Conservation (phyloP, 2,329 filamentous ascomycete species). For the Endocalyx cinctus region DNA sequence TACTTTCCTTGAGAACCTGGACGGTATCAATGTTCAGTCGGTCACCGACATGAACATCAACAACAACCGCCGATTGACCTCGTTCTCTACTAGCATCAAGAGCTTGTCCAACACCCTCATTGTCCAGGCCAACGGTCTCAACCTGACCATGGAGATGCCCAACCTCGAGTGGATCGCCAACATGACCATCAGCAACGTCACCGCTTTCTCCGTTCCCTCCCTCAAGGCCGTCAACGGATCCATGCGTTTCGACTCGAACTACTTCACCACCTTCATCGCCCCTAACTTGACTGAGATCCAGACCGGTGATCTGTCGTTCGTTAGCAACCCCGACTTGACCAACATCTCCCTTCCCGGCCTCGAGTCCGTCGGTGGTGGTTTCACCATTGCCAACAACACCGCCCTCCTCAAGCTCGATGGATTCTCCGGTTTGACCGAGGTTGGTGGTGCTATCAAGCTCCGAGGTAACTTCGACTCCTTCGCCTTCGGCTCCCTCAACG, state of each 20-base stretch:
- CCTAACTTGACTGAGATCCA: constrained; percentile 68
- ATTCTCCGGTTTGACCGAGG: constrained; percentile 63
- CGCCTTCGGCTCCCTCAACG: constrained; percentile 59
- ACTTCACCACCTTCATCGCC: constrained; percentile 55
- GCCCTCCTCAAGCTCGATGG: constrained; percentile 59
- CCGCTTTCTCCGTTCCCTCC: constrained; percentile 66
- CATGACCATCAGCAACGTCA: constrained; percentile 78
- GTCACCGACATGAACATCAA: constrained; percentile 73
- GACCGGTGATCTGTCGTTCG: constrained; percentile 55
- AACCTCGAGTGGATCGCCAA: constrained; percentile 75
- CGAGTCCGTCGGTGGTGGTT: constrained; percentile 66
- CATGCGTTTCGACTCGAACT: constrained; percentile 80
- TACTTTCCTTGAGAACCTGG: constrained; percentile 73
- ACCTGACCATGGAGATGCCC: constrained; percentile 68
- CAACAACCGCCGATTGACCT: constrained; percentile 81
- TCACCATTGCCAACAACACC: constrained; percentile 87
- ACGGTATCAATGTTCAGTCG: constrained; percentile 74
- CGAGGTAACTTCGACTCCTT: constrained; percentile 77
- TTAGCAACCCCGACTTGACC: constrained; percentile 55
- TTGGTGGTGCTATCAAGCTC: constrained; percentile 79
- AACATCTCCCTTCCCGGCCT: constrained; percentile 76
- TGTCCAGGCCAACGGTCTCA: constrained; percentile 75
- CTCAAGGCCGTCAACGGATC: constrained; percentile 71
- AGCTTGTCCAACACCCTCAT: constrained; percentile 68
- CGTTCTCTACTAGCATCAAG: constrained; percentile 70